Evolutionary conservation across 495 filamentous ascomycete genomes (phyloP).

Genomic region (Trichocladium uniseriatum): DNA sequence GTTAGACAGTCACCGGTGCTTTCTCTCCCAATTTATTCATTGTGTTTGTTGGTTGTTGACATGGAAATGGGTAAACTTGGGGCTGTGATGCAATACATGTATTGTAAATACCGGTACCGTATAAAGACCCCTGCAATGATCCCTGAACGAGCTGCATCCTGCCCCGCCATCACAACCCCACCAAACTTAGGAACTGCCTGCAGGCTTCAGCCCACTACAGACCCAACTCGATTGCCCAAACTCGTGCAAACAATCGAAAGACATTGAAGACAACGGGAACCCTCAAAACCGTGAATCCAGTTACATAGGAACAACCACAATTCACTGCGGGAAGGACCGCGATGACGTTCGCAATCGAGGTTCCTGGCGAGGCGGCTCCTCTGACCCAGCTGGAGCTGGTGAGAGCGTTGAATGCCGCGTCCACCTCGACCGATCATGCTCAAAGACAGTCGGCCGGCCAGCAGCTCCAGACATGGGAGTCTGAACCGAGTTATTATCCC

Average conservation of each 20-base stretch:
- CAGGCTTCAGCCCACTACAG: slow-evolving; percentile 15
- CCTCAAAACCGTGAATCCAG: too few relatives aligned
- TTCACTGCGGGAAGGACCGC: neutral
- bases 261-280: too few relatives aligned
- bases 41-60: too few relatives aligned
- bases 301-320: too few relatives aligned
- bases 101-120: too few relatives aligned
- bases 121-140: neutral
- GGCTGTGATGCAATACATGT: too few relatives aligned
- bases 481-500: slow-evolving; percentile 61
- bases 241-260: too few relatives aligned
- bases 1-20: too few relatives aligned
- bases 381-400: slow-evolving; percentile 57
- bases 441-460: slow-evolving; percentile 69
- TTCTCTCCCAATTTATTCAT: too few relatives aligned
- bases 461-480: slow-evolving; percentile 84
- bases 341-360: slow-evolving; percentile 48
- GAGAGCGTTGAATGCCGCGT: slow-evolving; percentile 61
- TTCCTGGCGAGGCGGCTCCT: slow-evolving; percentile 44
- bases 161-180: neutral
- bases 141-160: neutral
- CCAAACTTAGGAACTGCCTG: slow-evolving; percentile 6
- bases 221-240: too few relatives aligned
- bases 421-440: slow-evolving; percentile 61
- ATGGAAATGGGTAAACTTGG: too few relatives aligned